Evolutionary conservation across 495 filamentous ascomycete species (phyloP).

Genomic region (Penicillium riverlandense): DNA sequence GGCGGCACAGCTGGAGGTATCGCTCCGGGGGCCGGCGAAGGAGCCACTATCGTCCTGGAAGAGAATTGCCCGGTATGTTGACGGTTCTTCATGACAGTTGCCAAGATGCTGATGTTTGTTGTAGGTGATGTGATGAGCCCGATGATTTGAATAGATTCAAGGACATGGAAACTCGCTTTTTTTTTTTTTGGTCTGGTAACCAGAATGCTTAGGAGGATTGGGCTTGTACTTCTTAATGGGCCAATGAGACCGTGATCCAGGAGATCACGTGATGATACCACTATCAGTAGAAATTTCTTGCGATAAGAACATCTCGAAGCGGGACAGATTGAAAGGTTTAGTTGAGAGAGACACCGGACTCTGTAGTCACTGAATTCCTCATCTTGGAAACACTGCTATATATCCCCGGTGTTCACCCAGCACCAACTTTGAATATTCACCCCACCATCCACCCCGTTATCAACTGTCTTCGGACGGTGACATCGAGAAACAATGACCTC

Average conservation of each 20-base stretch:
- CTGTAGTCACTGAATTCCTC: no score
- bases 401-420: no score
- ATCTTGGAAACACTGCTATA: no score
- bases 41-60: slow-evolving; percentile 27
- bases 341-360: no score
- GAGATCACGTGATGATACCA: no score
- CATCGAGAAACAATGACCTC: background rate
- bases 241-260: no score
- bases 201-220: background rate
- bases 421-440: no score
- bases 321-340: no score
- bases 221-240: background rate
- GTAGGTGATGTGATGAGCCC: slow-evolving; percentile 17
- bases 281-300: no score
- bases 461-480: background rate
- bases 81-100: background rate
- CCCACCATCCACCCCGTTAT: background rate
- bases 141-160: background rate
- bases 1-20: slow-evolving; percentile 5
- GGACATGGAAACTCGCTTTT: background rate
- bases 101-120: background rate
- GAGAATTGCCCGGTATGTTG: slow-evolving; percentile 37
- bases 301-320: no score
- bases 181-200: background rate
- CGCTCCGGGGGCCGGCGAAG: slow-evolving; percentile 7